Evolutionary conservation across 345 rosid genomes (phyloP).

Genomic region (Kernera saxatilis): DNA sequence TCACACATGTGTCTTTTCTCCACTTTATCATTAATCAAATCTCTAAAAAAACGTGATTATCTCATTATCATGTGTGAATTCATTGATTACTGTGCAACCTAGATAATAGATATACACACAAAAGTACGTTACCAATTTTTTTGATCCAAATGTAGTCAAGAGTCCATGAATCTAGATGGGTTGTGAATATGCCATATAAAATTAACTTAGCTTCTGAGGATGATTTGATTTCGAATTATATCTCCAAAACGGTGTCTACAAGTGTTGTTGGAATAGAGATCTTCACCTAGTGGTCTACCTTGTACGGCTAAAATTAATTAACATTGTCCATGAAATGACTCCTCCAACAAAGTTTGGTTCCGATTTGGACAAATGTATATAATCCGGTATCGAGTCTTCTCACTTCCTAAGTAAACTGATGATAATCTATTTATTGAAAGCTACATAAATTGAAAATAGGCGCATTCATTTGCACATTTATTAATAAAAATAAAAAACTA

Average conservation of each 20-base stretch:
- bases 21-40: not conserved
- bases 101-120: not conserved
- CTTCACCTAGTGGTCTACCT: constrained; percentile 15
- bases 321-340: not conserved
- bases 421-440: not conserved
- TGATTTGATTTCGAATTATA: not conserved
- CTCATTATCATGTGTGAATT: not conserved
- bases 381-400: not conserved
- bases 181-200: not conserved
- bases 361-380: not conserved
- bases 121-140: not conserved
- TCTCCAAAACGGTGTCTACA: not conserved
- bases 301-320: constrained; percentile 1
- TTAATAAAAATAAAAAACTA: not conserved
- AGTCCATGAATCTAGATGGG: not conserved
- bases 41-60: not conserved
- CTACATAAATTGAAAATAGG: not conserved
- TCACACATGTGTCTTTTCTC: not conserved
- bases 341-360: not conserved
- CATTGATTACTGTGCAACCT: not conserved
- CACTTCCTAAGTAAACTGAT: not conserved
- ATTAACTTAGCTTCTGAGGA: not conserved
- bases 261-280: not conserved
- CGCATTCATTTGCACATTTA: not conserved
- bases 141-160: not conserved